Evolutionary conservation across 108 stramenopile genomes (phyloP).

Genomic region (Conticribra guillardii): DNA sequence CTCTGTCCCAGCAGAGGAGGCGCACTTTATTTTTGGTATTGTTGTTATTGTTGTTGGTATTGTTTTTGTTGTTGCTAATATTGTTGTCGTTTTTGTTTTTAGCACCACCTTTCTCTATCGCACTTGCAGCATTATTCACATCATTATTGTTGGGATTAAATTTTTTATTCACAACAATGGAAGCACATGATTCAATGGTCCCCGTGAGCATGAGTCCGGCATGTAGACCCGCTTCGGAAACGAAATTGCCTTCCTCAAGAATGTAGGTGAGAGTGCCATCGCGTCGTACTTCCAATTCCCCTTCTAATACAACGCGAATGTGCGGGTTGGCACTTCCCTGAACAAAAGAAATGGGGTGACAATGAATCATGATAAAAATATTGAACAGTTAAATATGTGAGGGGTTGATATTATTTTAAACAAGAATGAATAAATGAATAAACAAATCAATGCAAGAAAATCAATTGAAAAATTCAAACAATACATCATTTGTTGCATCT

Average conservation of each 20-base stretch:
- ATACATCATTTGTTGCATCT: too few species aligned
- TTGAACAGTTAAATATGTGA: too few species aligned
- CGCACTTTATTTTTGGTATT: conserved; percentile 34
- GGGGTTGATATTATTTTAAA: too few species aligned
- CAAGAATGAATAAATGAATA: too few species aligned
- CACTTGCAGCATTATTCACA: background rate
- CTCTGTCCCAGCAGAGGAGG: conserved; percentile 71
- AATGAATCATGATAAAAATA: too few species aligned
- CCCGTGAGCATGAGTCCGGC: conserved; percentile 77
- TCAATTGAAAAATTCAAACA: background rate
- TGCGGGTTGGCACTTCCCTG: conserved; percentile 61
- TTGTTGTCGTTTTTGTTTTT: conserved; percentile 5
- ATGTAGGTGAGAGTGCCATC: conserved; percentile 77
- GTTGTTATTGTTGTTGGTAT: too few species aligned
- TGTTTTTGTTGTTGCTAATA: background rate
- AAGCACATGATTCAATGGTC: conserved; percentile 67
- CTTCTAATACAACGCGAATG: conserved; percentile 74
- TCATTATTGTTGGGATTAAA: conserved; percentile 15
- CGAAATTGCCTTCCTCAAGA: conserved; percentile 80
- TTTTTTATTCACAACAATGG: conserved; percentile 54
- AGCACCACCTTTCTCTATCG: background rate
- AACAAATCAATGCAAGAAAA: background rate
- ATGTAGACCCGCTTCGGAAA: conserved; percentile 82
- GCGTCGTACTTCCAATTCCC: conserved; percentile 66
- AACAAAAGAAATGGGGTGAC: too few species aligned